Evolutionary conservation across 1,284 basidiomycete genomes (phyloP).

Genomic region (Clitocybe nebularis): DNA sequence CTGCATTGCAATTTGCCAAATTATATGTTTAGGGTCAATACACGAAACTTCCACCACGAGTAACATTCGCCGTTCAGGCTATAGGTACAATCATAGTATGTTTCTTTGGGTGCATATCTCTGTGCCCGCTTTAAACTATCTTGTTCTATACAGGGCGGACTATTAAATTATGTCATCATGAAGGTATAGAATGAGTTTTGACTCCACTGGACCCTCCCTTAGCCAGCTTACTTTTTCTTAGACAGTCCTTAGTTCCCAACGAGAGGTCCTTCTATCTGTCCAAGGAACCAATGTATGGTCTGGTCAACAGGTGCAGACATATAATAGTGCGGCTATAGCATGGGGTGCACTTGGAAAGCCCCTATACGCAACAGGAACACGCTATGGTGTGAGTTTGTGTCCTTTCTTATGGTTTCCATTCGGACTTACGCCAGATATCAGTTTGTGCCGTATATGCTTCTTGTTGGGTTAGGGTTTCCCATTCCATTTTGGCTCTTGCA

Average conservation of each 20-base stretch:
- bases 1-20: neutral
- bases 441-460: slow-evolving; percentile 31
- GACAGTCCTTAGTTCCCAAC: slow-evolving; percentile 22
- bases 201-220: neutral
- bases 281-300: slow-evolving; percentile 43
- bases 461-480: slow-evolving; percentile 35
- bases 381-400: slow-evolving; percentile 25
- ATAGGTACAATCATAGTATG: slow-evolving; percentile 47
- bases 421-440: slow-evolving; percentile 4
- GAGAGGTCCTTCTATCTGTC: slow-evolving; percentile 32
- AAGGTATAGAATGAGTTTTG: slow-evolving; percentile 32
- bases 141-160: slow-evolving; percentile 19
- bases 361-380: slow-evolving; percentile 34
- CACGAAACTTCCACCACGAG: slow-evolving; percentile 57
- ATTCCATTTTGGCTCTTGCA: slow-evolving; percentile 36
- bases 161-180: slow-evolving; percentile 40
- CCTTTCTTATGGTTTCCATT: slow-evolving; percentile 22
- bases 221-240: neutral
- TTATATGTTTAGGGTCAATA: slow-evolving; percentile 39
- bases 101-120: neutral
- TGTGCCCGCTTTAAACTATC: neutral
- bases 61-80: slow-evolving; percentile 53
- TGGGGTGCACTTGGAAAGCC: slow-evolving; percentile 45
- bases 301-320: slow-evolving; percentile 31
- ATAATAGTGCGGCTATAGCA: slow-evolving; percentile 37